Base-by-base conservation (phyloP, 306 rosid species). In the apple (Malus domestica) region DNA sequence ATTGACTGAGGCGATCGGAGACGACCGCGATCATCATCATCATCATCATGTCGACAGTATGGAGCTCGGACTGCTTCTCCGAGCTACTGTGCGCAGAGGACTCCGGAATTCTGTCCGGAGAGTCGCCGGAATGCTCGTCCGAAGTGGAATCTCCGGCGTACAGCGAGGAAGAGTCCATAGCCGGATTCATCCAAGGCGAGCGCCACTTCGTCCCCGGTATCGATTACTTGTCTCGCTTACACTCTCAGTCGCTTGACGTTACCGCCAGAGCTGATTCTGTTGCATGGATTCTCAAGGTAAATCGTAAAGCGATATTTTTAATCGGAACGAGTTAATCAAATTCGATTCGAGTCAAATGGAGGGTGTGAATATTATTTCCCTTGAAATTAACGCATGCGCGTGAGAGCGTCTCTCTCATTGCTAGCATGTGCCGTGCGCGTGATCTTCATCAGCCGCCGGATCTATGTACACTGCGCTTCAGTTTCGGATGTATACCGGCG, bases 221-320 rank as follows among this genome's bases (percentile, higher is more conserved):
- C 65, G 97, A 96, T 33, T 90, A 91, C 73, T 80, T 89, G 62
- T 79, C 89, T 9, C 81, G 95, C 54, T 85, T 90, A 70, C 79
- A 88, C 15, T 89, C 95, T 78, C 88, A 83, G 38, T 83, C 85
- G 35, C 89, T 86, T 30, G 96, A 90, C 67, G 89, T 90, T 35
- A 73, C 92, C 65, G 96, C 91, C 32, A 85, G 99, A 84, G 85
- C 87, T 54, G 89, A 89, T 62, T 90, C 98, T 6, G 90, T 96
- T 85, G 93, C 93, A 83, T 96, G 99, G 99, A 92, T 96, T 93
- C 90, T 94, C 63, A 94, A 92, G 98, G 98, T 94, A 85, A 58
- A 49, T 4, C 54, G 19, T 49, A 8, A 14, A 15, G 6, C 54
- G 44, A 30, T 30, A 11, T 67, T 6, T 8, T 57, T 44, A 23